Conservation (phyloP, 83 land plant species). For the Thuja plicata region DNA sequence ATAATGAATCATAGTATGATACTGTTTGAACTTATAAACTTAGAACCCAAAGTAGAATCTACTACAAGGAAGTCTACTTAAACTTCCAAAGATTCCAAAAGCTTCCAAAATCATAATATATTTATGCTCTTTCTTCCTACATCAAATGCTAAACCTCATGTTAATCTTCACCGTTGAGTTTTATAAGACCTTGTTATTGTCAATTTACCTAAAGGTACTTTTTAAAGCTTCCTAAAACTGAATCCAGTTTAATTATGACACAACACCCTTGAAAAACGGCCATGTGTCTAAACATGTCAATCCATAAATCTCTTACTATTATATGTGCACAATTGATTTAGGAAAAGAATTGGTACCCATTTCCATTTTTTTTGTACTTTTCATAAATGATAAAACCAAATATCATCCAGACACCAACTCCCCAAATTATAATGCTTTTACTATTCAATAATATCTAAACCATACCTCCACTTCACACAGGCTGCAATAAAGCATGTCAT, state of each 20-base stretch:
- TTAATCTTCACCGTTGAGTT: background rate
- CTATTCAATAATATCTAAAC: background rate
- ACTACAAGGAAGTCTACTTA: background rate
- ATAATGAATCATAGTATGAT: background rate
- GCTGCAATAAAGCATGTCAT: conserved; percentile 89
- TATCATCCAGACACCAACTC: conserved; percentile 1
- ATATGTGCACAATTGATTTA: background rate
- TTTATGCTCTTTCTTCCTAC: background rate
- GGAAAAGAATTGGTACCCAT: background rate
- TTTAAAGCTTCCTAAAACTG: background rate
- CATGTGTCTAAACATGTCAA: background rate
- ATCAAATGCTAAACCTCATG: background rate
- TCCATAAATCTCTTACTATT: background rate
- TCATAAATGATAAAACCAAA: background rate
- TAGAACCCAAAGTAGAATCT: background rate
- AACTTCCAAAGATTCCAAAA: background rate
- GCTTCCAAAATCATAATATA: background rate
- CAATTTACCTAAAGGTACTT: background rate
- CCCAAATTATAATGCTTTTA: background rate
- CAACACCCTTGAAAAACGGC: background rate
- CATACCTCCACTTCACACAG: conserved; percentile 91
- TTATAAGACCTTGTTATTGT: background rate
- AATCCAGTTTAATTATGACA: background rate
- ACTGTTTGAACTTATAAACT: background rate
- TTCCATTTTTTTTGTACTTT: background rate